Base-by-base conservation (phyloP, 2,329 filamentous ascomycete species). In the Fonsecaea monophora region DNA sequence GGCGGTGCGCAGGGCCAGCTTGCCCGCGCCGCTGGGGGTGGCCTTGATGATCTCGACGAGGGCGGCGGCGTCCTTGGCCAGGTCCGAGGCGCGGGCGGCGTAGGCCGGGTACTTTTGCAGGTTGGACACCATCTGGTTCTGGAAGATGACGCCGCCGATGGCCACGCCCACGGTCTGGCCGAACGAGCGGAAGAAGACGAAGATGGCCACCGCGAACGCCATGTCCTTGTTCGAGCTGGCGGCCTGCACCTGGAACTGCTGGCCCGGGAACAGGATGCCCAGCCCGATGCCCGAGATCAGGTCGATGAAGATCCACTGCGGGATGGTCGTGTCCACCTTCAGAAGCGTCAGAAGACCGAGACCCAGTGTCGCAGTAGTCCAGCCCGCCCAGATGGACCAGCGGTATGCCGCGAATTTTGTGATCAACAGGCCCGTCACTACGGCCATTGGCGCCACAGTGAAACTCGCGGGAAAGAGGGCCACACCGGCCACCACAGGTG, bases 221-320 rank as follows among this genome's bases (percentile, higher is more conserved):
- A 88, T 84, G 72, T 89, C 84, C 64, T 83, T 81, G 65, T 82
- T 82, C 0, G 81, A 79, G 1, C 85, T 82, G 0, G 87, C 82
- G 7, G 89, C 88, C 76, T 92, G 89, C 30, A 90, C 84, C 1
- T 86, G 84, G 38, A 90, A 84, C 0, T 81, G 82, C 78, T 90
- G 85, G n/a, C 84, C 81, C 0, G 89, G 65, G 67, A 89, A 85
- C 72, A 89, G 89, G 80, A 92, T 89, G 70, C 89, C 83, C 53
- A 89, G 87, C 74, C 86, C 86, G 64, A 91, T 85, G 35, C 88
- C 88, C 74, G 90, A 85, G 68, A 92, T 85, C 62, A 92, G 80
- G 34, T 75, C 65, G 76, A 79, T 58, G 78, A 80, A n/a, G 75
- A 75, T 63, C 84, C 88, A 89, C 21, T 78, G 77, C 0, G 80